A percentile compares a stretch with the other conserved stretches of the same genome.
These are phyloP conservation scores for Trypanosoma boissoni DNA, from an alignment of 208 protist species.

Conservation along the genomic window DNA sequence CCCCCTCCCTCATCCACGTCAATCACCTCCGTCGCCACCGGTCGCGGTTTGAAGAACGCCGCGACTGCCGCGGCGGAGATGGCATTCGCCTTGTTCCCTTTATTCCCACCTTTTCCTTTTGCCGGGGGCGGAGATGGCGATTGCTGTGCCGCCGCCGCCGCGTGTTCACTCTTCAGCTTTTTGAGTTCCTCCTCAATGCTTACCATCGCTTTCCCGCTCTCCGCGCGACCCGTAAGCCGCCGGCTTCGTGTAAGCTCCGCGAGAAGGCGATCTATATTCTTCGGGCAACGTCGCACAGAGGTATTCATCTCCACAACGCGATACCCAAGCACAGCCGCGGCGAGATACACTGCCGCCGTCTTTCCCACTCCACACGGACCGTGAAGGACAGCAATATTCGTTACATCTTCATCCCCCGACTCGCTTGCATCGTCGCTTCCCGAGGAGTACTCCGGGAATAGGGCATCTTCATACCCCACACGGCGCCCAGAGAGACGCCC, in stretches of 20 bases:
- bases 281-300: conserved; percentile 57
- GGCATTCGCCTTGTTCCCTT: conserved; percentile 41
- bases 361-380: conserved; percentile 73
- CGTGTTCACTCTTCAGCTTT: conserved; percentile 59
- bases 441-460: neutral
- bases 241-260: conserved; percentile 78
- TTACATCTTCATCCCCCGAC: conserved; percentile 48
- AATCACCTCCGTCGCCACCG: conserved; percentile 4
- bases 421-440: conserved; percentile 11
- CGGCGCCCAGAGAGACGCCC: neutral
- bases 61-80: conserved; percentile 67
- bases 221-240: conserved; percentile 42
- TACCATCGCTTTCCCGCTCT: conserved; percentile 29
- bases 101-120: conserved; percentile 9
- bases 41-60: conserved; percentile 51
- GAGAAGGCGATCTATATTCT: conserved; percentile 69
- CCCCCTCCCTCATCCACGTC: neutral
- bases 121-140: neutral
- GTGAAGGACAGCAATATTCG: conserved; percentile 76
- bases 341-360: conserved; percentile 78
- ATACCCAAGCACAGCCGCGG: conserved; percentile 63
- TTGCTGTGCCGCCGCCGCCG: conserved; percentile 19
- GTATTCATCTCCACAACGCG: conserved; percentile 86
- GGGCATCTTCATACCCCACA: conserved; percentile 2
- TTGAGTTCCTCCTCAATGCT: conserved; percentile 66